Evolutionary conservation across 1,284 basidiomycete genomes (phyloP).

Genomic region (Agroathelia rolfsii): DNA sequence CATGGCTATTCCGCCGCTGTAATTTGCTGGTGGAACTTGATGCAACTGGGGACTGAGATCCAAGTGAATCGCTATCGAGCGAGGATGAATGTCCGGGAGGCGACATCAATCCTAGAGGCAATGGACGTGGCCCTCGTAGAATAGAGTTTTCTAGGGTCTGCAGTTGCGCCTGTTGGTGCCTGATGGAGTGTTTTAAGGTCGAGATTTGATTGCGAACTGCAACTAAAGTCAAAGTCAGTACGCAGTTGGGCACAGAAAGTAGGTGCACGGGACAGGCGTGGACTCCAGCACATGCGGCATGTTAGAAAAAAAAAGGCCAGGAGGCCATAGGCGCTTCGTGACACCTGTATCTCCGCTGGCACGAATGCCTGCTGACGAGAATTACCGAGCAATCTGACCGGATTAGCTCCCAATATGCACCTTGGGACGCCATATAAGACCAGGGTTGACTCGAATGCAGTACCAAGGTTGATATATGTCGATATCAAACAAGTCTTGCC

Average conservation of each 20-base stretch:
- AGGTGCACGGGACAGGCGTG: not conserved
- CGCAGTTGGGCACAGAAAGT: not conserved
- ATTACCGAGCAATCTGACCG: no score
- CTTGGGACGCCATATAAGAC: no score
- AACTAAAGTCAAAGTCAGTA: conserved; percentile 28
- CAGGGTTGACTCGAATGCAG: conserved; percentile 14
- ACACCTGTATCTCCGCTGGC: no score
- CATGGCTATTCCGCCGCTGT: conserved; percentile 56
- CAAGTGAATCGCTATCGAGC: no score
- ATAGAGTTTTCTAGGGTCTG: conserved; percentile 55
- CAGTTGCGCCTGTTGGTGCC: conserved; percentile 68
- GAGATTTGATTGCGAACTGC: conserved; percentile 65
- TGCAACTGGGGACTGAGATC: conserved; percentile 26
- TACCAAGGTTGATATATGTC: conserved; percentile 13
- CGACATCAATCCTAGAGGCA: conserved; percentile 32
- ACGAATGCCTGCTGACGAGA: no score
- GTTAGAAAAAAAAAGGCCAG: conserved; percentile 19
- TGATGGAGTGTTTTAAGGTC: conserved; percentile 63
- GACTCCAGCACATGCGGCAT: no score
- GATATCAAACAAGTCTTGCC: no score
- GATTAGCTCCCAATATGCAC: no score
- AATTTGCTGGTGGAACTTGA: conserved; percentile 32
- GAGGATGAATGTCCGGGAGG: conserved; percentile 21
- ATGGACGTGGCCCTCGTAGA: conserved; percentile 51
- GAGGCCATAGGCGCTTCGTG: no score